A percentile compares a stretch with the other conserved stretches of the same genome.
Evolutionary conservation across 2,329 filamentous ascomycete genomes (phyloP).

Genomic region (Arthrobotrys conoides): DNA sequence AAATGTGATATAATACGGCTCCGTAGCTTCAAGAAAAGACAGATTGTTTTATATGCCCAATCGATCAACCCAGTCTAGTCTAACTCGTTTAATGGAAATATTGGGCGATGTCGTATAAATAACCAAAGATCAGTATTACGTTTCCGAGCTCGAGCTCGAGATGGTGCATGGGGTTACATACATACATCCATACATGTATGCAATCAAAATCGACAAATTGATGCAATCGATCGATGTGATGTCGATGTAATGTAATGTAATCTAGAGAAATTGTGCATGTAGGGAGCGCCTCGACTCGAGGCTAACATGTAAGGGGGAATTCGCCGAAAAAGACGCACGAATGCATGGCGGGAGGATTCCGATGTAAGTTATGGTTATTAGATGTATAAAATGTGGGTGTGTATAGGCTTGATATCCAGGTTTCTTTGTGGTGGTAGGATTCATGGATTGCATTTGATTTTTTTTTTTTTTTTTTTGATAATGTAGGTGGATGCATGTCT

Average conservation of each 20-base stretch:
- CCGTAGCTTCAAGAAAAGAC: not conserved
- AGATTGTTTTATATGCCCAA: no score
- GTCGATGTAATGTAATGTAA: no score
- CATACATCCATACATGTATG: no score
- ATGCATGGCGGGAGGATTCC: constrained; percentile 25
- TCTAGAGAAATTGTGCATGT: no score
- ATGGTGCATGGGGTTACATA: not conserved
- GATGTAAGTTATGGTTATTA: not conserved
- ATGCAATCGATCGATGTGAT: constrained; percentile 5
- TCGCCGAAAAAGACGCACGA: constrained; percentile 9
- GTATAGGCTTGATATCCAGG: not conserved
- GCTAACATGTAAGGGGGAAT: not conserved
- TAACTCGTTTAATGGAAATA: not conserved
- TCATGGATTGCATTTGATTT: not conserved
- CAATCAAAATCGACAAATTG: not conserved
- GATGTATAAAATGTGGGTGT: not conserved
- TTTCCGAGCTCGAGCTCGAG: not conserved
- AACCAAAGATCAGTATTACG: no score
- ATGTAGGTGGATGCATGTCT: not conserved
- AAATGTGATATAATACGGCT: constrained; percentile 17
- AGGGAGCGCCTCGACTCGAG: no score
- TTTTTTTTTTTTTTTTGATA: no score
- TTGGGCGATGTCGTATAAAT: not conserved
- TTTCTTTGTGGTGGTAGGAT: constrained; percentile 11
- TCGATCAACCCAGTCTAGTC: no score